phyloP scores from a whole-genome alignment of 139 green algal genomes.

The Chlamydomonas eustigma region DNA sequence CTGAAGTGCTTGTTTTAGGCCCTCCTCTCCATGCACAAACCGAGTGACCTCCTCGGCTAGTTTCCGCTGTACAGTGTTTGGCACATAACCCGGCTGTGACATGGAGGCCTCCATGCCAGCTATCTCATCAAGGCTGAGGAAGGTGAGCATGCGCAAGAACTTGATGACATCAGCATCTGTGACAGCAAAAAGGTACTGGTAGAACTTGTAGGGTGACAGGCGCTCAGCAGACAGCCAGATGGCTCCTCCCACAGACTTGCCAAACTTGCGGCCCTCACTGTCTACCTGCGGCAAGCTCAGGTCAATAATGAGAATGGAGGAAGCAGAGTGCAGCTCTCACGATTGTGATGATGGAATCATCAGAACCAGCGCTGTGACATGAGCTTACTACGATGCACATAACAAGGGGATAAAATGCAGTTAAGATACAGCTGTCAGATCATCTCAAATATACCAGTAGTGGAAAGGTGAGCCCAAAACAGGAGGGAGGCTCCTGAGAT shows the following conservation, averaged over 20 bases:
- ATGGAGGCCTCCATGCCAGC: conserved; percentile 7
- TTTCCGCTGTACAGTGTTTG: conserved; percentile 82
- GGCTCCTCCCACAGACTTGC: conserved; percentile 89
- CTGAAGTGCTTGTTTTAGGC: conserved; percentile 79
- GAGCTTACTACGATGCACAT: neutral
- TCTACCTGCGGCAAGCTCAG: conserved; percentile 47
- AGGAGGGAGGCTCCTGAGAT: conserved; percentile 21
- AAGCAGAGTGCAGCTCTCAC: neutral
- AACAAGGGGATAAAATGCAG: neutral
- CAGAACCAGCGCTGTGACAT: neutral
- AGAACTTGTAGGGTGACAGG: conserved; percentile 97
- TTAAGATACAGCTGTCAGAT: neutral
- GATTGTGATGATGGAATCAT: no score
- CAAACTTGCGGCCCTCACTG: conserved; percentile 93
- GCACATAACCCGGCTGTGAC: conserved; percentile 57
- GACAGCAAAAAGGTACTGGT: conserved; percentile 87
- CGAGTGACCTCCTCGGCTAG: conserved; percentile 92
- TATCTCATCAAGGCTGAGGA: conserved; percentile 86
- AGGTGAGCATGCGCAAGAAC: conserved; percentile 94
- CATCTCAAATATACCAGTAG: conserved; percentile 4
- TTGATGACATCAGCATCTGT: conserved; percentile 83
- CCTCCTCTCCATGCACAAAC: conserved; percentile 94
- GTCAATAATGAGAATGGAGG: neutral
- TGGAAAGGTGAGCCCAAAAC: conserved; percentile 54
- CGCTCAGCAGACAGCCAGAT: conserved; percentile 85